These are phyloP conservation scores for Arachnomyces sp. DNA, from an alignment of 2,329 filamentous ascomycete species.

Conservation along the genomic window DNA sequence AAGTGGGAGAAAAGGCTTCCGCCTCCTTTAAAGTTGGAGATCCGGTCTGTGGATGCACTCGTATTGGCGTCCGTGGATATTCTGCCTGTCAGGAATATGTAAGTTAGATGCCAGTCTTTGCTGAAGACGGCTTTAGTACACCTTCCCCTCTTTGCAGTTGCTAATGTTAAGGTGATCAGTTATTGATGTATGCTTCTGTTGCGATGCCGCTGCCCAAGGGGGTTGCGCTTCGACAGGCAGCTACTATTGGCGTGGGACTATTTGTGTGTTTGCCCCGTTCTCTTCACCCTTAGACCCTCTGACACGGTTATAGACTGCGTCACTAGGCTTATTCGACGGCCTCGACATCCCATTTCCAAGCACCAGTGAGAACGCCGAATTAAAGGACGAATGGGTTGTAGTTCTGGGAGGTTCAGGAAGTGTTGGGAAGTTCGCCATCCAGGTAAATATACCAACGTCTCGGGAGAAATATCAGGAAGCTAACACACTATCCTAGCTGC, in stretches of 20 bases:
- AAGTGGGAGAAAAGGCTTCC: constrained; percentile 21
- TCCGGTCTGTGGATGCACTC: constrained; percentile 24
- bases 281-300: not conserved
- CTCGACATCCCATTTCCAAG: constrained; percentile 17
- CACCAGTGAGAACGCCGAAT: constrained; percentile 10
- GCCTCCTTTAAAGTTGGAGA: constrained; percentile 23
- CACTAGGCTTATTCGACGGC: constrained; percentile 16
- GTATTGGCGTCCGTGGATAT: constrained; percentile 19
- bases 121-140: not conserved
- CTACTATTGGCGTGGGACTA: constrained; percentile 20
- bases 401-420: constrained; percentile 26
- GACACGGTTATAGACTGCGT: constrained; percentile 15
- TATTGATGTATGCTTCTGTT: constrained; percentile 23
- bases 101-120: not conserved
- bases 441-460: constrained; percentile 1
- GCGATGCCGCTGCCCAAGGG: constrained; percentile 23
- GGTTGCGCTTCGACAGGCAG: constrained; percentile 21
- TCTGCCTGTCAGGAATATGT: constrained; percentile 21
- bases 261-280: constrained; percentile 11
- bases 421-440: constrained; percentile 25
- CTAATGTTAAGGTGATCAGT: constrained; percentile 11
- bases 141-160: not conserved
- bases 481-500: constrained; percentile 12
- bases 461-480: not conserved
- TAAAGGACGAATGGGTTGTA: constrained; percentile 23